Evolutionary conservation across 2,329 filamentous ascomycete species (phyloP).

Genomic region (Setomelanomma holmii): DNA sequence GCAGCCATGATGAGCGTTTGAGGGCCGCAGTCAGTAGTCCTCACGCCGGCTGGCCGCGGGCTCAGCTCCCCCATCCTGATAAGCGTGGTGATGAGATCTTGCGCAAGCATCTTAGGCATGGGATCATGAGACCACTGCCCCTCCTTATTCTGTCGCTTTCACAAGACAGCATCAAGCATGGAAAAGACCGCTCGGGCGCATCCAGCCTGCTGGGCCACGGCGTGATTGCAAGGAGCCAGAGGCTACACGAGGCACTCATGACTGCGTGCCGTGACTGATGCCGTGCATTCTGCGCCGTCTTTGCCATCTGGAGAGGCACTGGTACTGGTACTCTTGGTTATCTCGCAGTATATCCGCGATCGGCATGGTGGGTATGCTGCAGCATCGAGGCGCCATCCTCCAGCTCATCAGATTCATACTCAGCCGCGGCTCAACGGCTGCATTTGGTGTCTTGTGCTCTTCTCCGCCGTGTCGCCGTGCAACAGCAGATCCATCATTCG

Average conservation of each 20-base stretch:
- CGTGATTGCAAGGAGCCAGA: constrained; percentile 10
- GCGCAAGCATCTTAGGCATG: constrained; percentile 20
- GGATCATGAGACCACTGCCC: constrained; percentile 38
- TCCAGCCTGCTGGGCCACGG: constrained; percentile 12
- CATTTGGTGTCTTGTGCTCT: constrained; percentile 6
- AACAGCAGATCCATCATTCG: constrained; percentile 15
- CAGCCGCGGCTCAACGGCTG: constrained; percentile 20
- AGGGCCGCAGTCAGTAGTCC: not conserved
- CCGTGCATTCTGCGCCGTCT: not conserved
- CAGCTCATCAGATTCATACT: constrained; percentile 1
- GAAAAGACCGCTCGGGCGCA: constrained; percentile 16
- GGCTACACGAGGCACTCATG: constrained; percentile 2
- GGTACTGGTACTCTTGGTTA: not conserved
- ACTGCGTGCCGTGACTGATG: not conserved
- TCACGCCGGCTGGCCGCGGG: not conserved
- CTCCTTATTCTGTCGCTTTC: constrained; percentile 29
- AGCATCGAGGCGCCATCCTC: not conserved
- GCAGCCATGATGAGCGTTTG: not conserved
- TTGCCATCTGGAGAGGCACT: not conserved
- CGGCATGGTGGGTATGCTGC: constrained; percentile 10
- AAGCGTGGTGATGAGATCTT: constrained; percentile 21
- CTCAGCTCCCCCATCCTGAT: constrained; percentile 6
- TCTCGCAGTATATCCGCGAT: constrained; percentile 19
- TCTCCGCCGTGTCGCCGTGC: constrained; percentile 14
- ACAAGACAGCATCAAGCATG: constrained; percentile 26